Conservation (phyloP, 441 rosid species). For the Raphanus hybrid region DNA sequence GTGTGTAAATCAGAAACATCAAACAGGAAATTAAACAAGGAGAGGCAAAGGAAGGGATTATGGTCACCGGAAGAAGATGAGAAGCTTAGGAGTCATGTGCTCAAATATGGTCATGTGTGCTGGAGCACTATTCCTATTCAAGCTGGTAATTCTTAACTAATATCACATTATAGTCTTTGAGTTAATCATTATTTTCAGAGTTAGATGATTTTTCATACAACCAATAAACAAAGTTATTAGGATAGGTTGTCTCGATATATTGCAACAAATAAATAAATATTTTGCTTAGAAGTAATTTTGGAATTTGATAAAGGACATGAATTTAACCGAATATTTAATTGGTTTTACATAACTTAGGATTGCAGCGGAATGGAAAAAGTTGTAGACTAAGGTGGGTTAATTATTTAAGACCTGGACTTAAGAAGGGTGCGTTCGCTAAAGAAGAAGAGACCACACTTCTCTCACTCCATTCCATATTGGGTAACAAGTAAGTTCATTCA, state of each 20-base stretch:
- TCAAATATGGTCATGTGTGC: slow-evolving; percentile 61
- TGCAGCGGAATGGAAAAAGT: slow-evolving; percentile 89
- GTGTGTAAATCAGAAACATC: slow-evolving; percentile 48
- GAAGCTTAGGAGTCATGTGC: slow-evolving; percentile 56
- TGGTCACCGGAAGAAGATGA: slow-evolving; percentile 82
- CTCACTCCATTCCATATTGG: slow-evolving; percentile 68
- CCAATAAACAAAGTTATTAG: not conserved
- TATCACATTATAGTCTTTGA: not conserved
- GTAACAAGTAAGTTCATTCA: slow-evolving; percentile 73
- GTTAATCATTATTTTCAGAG: not conserved
- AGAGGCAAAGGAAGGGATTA: slow-evolving; percentile 59
- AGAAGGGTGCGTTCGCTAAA: slow-evolving; percentile 57
- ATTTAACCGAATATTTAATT: too few relatives aligned
- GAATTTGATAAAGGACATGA: not conserved
- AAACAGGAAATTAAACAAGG: slow-evolving; percentile 40
- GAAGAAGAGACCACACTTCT: slow-evolving; percentile 71
- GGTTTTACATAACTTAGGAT: slow-evolving; percentile 44
- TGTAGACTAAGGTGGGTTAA: slow-evolving; percentile 94
- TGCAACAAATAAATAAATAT: not conserved
- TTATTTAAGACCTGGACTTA: slow-evolving; percentile 86
- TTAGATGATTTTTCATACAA: not conserved
- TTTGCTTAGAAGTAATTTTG: not conserved
- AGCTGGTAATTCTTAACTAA: slow-evolving; percentile 48
- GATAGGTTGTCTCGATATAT: not conserved
- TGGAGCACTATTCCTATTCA: slow-evolving; percentile 66